Evolutionary conservation across 1,284 basidiomycete genomes (phyloP), one percentile per base, ranked within the genome.

Genomic region (Porodaedalea pini): DNA sequence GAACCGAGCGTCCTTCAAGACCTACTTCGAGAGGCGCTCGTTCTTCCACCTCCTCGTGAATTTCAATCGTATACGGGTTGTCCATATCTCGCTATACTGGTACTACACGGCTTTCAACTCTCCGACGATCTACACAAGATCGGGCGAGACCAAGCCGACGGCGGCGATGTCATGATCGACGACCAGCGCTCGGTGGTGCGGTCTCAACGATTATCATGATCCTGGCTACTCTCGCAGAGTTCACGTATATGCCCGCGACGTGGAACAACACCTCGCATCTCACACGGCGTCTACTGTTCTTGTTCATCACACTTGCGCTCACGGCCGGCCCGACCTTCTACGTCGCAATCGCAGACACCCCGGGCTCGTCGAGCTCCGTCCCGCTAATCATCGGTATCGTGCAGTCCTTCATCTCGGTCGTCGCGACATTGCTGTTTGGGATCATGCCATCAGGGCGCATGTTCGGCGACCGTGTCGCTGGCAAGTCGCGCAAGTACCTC

Each of bases 191-290:
- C 0, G 94, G 94, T 49, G 94, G 94, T 56, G 91, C 88, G 2
- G 90, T 97, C 47, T 86, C 94, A 1, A 90, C 92, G 0, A 67
- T 91, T 57, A 96, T 97, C 75, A 96, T 95, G 93, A 93, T 97
- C 56, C 75, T 83, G 62, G 94, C 94, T 43, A 97, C 94, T 3
- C 77, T 96, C 50, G 87, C 87, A 61, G 94, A 97, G 74, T 96
- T 96, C 73, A 88, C 89, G 45, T 97, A 96, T 75, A 94, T 98
- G 69, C 94, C 94, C 1, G 92, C 92, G 2, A 96, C 92, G 21
- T 97, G 94, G 94, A 96, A 95, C 73, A 97, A 96, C 75, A 92
- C 94, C 11, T 94, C 93, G 4, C 94, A 97, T 69, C 85, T 97
- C 49, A 86, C 90, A 1, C 87, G 92, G 51, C 87, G 94, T 4